Base-by-base conservation (phyloP, 805 yeast genomes). In the Aciculoconidium aculeatum region DNA sequence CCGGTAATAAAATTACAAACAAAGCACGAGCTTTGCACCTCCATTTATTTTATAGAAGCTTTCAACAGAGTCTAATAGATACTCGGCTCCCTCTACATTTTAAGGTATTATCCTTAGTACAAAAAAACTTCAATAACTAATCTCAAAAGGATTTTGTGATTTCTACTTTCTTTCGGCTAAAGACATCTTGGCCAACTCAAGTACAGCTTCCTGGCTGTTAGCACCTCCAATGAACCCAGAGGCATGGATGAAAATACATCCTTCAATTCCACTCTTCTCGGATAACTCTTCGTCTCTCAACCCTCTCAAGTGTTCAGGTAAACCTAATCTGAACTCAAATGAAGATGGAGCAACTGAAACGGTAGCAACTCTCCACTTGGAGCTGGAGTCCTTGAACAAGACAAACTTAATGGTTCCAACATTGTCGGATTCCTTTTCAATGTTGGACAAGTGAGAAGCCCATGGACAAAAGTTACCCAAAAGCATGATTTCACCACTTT, bases 151-250 rank as follows among this genome's bases (percentile, higher is more conserved):
- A n/a, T n/a, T n/a, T n/a, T n/a, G n/a, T n/a, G 8, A 17, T 22
- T 15, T 11, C 5, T 15, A 23, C 29, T 31, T 12, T 26, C 25
- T 26, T 28, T 21, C 14, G 11, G 30, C 42, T 38, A 54, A 47
- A 8, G 61, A 49, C 40, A 42, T 29, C 30, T 59, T 61, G 5
- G 97, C 96, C 56, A 92, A 68, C 48, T 73, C 58, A 34, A 86
- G 52, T 9, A 80, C 96, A 17, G 83, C 81, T 30, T 86, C 96
- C 39, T 68, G 63, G 14, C 94, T 71, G 49, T 77, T 68, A 33
- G 90, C 85, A 31, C 98, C 98, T 25, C 98, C 98, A 48, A 92
- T 92, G 59, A 92, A 92, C 0, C 98, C 97, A 23, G 95, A 84
- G 24, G 97, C 96, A 47, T 92, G 98, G 34, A 92, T 77, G 51